Percentiles rank a stretch among this genome's conserved stretches.
Evolutionary conservation across 306 rosid species (phyloP).

Genomic region (Pterocarpus macrocarpus): DNA sequence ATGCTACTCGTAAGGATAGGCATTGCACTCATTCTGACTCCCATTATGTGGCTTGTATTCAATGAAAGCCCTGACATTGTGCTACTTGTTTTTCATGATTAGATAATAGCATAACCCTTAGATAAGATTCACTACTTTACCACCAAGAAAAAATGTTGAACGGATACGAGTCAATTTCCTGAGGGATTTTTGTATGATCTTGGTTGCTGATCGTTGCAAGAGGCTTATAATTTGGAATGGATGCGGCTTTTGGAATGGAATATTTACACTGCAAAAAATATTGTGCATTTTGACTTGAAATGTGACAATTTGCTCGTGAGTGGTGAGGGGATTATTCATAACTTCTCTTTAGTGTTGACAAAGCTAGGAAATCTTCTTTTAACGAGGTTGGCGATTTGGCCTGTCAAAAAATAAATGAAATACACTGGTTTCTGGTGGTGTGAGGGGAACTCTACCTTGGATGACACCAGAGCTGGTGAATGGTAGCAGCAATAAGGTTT

Average conservation of each 20-base stretch:
- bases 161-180: no score
- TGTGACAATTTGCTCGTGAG: slow-evolving; percentile 88
- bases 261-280: slow-evolving; percentile 83
- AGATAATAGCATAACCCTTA: no score
- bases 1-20: slow-evolving; percentile 46
- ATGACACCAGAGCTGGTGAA: slow-evolving; percentile 93
- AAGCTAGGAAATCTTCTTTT: no score
- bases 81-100: no score
- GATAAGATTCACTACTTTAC: no score
- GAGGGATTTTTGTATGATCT: no score
- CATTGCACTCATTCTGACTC: background rate
- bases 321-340: no score
- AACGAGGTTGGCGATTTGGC: slow-evolving; percentile 87
- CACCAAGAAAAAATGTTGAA: no score
- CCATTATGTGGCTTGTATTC: no score
- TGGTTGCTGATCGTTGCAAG: slow-evolving; percentile 71
- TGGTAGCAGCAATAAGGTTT: slow-evolving; percentile 86
- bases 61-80: no score
- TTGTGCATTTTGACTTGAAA: slow-evolving; percentile 92
- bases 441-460: slow-evolving; percentile 94
- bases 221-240: slow-evolving; percentile 87
- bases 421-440: slow-evolving; percentile 92
- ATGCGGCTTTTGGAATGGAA: slow-evolving; percentile 97
- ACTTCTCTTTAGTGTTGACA: no score
- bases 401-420: slow-evolving; percentile 86